A percentile compares a stretch with the other conserved stretches of the same genome.
Conservation (phyloP, 73 alveolate genomes). For the Paramecium octaurelia region DNA sequence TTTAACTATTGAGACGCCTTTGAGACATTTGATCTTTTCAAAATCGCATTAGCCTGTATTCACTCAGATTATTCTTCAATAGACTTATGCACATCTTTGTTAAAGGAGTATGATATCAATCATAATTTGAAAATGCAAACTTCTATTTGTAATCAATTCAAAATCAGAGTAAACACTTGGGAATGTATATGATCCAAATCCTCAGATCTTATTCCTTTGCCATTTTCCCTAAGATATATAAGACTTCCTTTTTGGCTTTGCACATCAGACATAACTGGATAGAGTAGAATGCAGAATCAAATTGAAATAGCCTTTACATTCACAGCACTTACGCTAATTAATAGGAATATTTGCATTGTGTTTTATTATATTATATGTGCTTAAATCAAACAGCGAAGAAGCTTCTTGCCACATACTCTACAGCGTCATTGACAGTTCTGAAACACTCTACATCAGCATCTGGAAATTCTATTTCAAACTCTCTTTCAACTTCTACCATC, state of each 20-base stretch:
- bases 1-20: conserved; percentile 67
- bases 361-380: not conserved
- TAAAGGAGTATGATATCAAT: not conserved
- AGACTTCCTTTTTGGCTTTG: not conserved
- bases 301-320: too few species aligned
- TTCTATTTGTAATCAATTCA: conserved; percentile 29
- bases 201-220: conserved; percentile 26
- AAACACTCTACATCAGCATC: conserved; percentile 78
- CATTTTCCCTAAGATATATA: not conserved
- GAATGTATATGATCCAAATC: conserved; percentile 8
- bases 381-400: conserved; percentile 51
- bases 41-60: conserved; percentile 69
- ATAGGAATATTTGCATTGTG: not conserved
- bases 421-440: conserved; percentile 76
- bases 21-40: conserved; percentile 57
- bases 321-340: not conserved
- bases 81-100: not conserved
- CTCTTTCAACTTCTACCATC: conserved; percentile 72
- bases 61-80: conserved; percentile 68
- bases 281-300: not conserved
- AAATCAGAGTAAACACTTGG: not conserved
- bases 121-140: not conserved
- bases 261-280: not conserved
- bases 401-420: conserved; percentile 66
- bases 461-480: conserved; percentile 73